Conservation (phyloP, 176 grass and related monocot species). For the Otatea glauca region DNA sequence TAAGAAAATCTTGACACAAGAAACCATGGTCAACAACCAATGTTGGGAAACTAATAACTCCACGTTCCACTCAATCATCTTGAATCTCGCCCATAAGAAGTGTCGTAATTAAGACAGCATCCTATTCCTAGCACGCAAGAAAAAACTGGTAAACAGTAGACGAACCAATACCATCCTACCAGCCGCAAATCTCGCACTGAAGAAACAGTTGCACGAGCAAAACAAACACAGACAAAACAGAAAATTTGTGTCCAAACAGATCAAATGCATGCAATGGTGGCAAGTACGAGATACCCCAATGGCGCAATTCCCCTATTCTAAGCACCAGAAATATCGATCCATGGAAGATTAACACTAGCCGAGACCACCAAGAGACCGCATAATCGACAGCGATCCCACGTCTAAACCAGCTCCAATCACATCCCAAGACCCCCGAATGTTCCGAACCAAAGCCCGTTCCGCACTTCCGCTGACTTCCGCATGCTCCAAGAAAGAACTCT, state of each 20-base stretch:
- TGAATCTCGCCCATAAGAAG: conserved; percentile 6
- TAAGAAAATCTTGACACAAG: not conserved
- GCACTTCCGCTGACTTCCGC: not conserved
- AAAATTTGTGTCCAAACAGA: conserved; percentile 5
- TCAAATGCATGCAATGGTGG: conserved; percentile 22
- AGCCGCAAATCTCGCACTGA: conserved; percentile 27
- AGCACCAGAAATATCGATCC: not conserved
- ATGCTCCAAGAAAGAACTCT: not conserved
- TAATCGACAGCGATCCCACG: conserved; percentile 10
- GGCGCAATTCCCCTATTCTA: not conserved
- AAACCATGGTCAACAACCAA: not conserved
- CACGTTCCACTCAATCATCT: conserved; percentile 14
- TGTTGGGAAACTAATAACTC: conserved; percentile 17
- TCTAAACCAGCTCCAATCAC: not conserved
- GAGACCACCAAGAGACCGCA: not conserved
- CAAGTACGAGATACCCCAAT: not conserved
- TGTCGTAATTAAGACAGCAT: not conserved
- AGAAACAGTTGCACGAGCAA: not conserved
- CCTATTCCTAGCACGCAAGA: not conserved
- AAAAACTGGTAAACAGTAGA: not conserved
- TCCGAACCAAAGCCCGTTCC: not conserved
- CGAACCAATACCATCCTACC: conserved; percentile 1
- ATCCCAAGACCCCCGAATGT: not conserved
- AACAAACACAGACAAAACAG: not conserved
- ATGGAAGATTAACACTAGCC: not conserved